Base-by-base conservation (phyloP, 1,284 basidiomycete species). In the Sporisorium graminicola region DNA sequence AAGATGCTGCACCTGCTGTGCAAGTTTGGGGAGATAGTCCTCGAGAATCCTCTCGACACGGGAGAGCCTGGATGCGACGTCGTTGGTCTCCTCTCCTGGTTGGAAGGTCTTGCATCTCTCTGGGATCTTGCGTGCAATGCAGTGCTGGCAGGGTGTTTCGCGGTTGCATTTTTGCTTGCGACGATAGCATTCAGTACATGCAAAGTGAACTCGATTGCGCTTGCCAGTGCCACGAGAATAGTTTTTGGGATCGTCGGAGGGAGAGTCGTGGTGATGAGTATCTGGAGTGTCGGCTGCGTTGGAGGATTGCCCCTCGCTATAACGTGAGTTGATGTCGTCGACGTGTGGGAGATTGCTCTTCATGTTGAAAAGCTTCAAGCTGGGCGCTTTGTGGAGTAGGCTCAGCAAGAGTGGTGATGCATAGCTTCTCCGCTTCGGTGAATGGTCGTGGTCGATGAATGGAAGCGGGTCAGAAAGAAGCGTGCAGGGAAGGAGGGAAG, bases 131-230 rank as follows among this genome's bases (percentile, higher is more conserved):
- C 84, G 73, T 27, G 81, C 81, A 33, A 83, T 79, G 63, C 84
- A 85, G 57, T 85, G 82, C 50, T 82, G 75, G 56, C 84, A 85
- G 8, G 84, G 84, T 3, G 74, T 82, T 47, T 85, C 65, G 7
- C 81, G 74, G 31, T 83, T 81, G 60, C 82, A 83, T 47, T 81
- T 79, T 52, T 85, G 83, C 76, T 85, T 85, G 29, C 83, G 68
- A 16, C 83, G 77, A 35, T 85, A 82, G 64, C 83, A 85, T 49
- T 85, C 83, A 8, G 81, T 84, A 65, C 83, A 84, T 13, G 78
- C 72, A 64, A 82, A 82, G 49, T 83, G 82, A 31, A 83, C 80
- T 8, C 81, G 71, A 26, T 76, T 76, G 31, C 80, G 74, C 35
- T 81, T 81, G 29, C 67, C 65, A 0, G 73, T 65, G 26, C 71